Base-by-base conservation (phyloP, 1,284 basidiomycete species). In the Boletus sp. region DNA sequence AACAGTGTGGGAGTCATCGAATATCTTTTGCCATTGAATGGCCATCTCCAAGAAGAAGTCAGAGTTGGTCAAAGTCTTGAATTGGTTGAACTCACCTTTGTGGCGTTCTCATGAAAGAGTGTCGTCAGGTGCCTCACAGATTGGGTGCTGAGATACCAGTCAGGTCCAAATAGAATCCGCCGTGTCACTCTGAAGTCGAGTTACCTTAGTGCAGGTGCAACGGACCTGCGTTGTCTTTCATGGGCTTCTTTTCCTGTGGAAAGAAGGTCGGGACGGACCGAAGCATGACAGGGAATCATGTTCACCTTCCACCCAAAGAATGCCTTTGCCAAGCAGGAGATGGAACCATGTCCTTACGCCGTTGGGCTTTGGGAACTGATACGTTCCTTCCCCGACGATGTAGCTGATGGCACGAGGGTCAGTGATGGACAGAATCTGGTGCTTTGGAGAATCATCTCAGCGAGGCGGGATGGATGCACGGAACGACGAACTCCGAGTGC, bases 281-380 rank as follows among this genome's bases (percentile, higher is more conserved):
- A 27, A 17, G 26, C 20, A 47, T 38, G 30, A 41, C 9, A 27
- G 14, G 33, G 8, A 19, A 50, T 17, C 5, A 8, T 23, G 34
- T 53, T n/a, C 49, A 77, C 78, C 79, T 73, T 82, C 80, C 14
- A 78, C 71, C 75, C 78, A 81, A 16, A 82, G 70, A 48, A 82
- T 75, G n/a, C 80, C 80, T 62, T 81, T 72, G 14, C 80, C 80
- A 4, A 80, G 67, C 2, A 78, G 72, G 25, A 74, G 73, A 50
- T 69, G 71, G 57, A 82, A 82, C 80, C 80, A 82, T 14, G 72
- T 74, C 48, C 80, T 71, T 20, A 81, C 80, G 29, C 80, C 80
- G 40, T 68, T 59, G 8, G 79, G 77, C 59, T 82, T 82, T 2
- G 80, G 80, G 54, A 82, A 81, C 25, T 62, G 66, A 57, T 81